phyloP scores from a whole-genome alignment of 2,329 filamentous ascomycete species.

The Drechslerella dactyloides region DNA sequence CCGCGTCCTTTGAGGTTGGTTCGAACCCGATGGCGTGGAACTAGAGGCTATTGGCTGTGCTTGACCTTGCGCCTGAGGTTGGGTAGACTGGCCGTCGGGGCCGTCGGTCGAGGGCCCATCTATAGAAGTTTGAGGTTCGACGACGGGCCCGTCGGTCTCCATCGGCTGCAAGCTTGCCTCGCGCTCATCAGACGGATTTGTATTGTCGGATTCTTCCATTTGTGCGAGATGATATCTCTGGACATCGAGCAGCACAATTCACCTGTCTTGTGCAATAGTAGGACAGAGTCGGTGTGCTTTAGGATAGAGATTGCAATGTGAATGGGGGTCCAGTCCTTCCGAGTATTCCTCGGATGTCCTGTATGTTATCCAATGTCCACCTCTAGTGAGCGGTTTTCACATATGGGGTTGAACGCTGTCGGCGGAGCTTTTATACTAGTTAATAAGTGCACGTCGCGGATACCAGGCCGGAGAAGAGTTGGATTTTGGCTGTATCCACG shows the following conservation, averaged over 20 bases:
- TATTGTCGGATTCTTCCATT: slow-evolving; percentile 36
- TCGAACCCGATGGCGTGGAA: slow-evolving; percentile 4
- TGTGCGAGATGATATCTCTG: neutral
- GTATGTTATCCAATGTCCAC: too few relatives aligned
- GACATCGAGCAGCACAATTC: slow-evolving; percentile 6
- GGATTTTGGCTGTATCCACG: too few relatives aligned
- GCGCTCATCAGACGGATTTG: neutral
- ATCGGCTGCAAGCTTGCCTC: slow-evolving; percentile 5
- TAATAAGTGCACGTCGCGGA: too few relatives aligned
- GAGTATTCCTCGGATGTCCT: too few relatives aligned
- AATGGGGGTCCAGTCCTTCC: too few relatives aligned
- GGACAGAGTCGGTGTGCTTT: neutral
- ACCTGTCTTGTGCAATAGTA: neutral
- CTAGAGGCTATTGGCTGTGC: neutral
- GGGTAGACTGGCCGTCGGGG: neutral
- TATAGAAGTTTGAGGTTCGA: slow-evolving; percentile 1
- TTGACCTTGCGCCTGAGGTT: neutral
- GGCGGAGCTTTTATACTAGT: too few relatives aligned
- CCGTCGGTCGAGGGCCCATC: neutral
- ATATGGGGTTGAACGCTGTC: too few relatives aligned
- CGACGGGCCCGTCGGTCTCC: slow-evolving; percentile 7
- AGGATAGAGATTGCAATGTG: neutral
- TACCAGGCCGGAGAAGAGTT: too few relatives aligned
- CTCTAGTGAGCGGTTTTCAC: too few relatives aligned
- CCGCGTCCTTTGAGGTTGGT: slow-evolving; percentile 16